Evolutionary conservation across 441 rosid species (phyloP).

Genomic region (Macaranga tanarius): DNA sequence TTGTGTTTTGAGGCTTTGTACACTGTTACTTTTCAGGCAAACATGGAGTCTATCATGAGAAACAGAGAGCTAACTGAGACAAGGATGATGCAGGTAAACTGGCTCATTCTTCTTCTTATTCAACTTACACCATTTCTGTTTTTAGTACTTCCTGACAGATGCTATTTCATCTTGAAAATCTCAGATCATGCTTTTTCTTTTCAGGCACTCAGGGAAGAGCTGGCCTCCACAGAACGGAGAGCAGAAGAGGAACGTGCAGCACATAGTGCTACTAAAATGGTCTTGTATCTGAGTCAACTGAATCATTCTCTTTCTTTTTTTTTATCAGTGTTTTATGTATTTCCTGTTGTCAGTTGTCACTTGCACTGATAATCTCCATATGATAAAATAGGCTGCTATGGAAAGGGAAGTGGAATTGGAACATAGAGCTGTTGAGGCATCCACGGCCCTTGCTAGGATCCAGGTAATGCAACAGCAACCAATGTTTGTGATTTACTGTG

Average conservation of each 20-base stretch:
- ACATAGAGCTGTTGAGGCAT: conserved; percentile 90
- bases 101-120: conserved; percentile 14
- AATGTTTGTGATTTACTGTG: conserved; percentile 4
- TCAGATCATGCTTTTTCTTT: conserved; percentile 28
- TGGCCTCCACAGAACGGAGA: conserved; percentile 83
- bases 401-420: conserved; percentile 97
- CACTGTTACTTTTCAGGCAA: conserved; percentile 52
- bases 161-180: conserved; percentile 17
- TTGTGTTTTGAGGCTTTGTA: background rate
- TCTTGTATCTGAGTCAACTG: conserved; percentile 32
- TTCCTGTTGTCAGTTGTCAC: conserved; percentile 6
- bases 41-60: conserved; percentile 95
- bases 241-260: conserved; percentile 94
- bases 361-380: conserved; percentile 23
- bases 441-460: conserved; percentile 86
- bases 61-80: conserved; percentile 97
- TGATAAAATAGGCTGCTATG: conserved; percentile 81
- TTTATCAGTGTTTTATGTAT: conserved; percentile 4
- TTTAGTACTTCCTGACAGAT: conserved; percentile 12
- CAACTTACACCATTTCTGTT: conserved; percentile 1
- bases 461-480: conserved; percentile 62
- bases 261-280: conserved; percentile 94
- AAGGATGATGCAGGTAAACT: conserved; percentile 96
- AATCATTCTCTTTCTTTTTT: too few relatives aligned
- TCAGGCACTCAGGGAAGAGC: conserved; percentile 97